Evolutionary conservation across 441 rosid genomes (phyloP), one percentile per base, ranked within the genome.

Genomic region (Pelargonium fulgidum): DNA sequence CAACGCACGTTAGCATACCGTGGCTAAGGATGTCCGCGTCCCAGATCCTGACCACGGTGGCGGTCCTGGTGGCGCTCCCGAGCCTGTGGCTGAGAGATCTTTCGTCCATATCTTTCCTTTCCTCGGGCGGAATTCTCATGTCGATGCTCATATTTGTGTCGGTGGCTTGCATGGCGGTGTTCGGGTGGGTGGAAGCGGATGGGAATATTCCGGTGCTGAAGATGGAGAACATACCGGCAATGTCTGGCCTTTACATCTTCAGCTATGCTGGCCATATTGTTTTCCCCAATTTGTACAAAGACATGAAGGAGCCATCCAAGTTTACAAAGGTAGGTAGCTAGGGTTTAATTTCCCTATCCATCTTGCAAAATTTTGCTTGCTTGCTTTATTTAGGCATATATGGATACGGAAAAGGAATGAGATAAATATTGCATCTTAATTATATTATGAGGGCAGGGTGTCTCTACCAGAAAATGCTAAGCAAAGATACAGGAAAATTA

Each of bases 231-330:
- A 79, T 90, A 68, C 93, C 96, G 19, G 76, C 80, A 16, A 76
- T 90, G 6, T 88, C 93, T 1, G 93, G 93, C 11, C 79, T 90
- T 13, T 90, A 88, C 45, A 7, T 86, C 24, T 90, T 85, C 73
- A 74, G 93, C 62, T 88, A 71, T 66, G 87, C 88, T 20, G 96
- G 96, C 4, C 92, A 90, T 73, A 78, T 85, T 69, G 93, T 90
- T 16, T 90, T 90, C 76, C 96, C 96, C 4, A 70, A 88, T 70
- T 78, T 90, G 41, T 81, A 88, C 62, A 82, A 77, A 63, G 80
- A 93, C 78, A 90, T 90, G 96, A 86, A 85, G 71, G 86, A 90
- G 75, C 92, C 92, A 12, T 75, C 89, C 76, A 84, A 82, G 68
- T 90, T 90, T 62, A 83, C 92, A 77, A 86, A 88, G 93, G 93